Base-by-base conservation (phyloP, 805 yeast species). In the Lachancea thermotolerans region DNA sequence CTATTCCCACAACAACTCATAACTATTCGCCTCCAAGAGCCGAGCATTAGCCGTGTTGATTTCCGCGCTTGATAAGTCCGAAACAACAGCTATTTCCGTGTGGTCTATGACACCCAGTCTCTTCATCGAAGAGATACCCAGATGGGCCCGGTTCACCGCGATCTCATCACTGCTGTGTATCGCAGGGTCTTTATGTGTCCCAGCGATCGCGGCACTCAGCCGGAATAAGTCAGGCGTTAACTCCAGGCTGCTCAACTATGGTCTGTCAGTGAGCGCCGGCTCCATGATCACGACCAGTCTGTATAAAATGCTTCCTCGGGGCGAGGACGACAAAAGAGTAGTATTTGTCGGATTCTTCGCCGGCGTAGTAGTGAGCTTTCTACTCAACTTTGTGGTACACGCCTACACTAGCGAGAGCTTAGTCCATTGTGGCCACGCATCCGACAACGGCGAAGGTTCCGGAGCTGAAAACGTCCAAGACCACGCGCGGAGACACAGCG, bases 231-330 rank as follows among this genome's bases (percentile, higher is more conserved):
- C 52, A 14, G 39, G 46, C 14, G 50, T 49, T 12, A 59, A 83
- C 58, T 77, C 82, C 32, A 63, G 67, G 11, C 81, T 90, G 58
- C 72, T 91, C 49, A 80, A 85, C 34, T 80, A 80, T 30, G 83
- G 95, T 2, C 72, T 91, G 27, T 77, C 93, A 0, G 65, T 90
- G 41, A 80, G 90, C 51, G 72, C 91, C 0, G 98, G 99, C 0
- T 86, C 95, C 21, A 72, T 91, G 62, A 47, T 82, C 1, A 78
- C 89, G 56, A 88, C 97, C 0, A 77, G 96, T 0, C 65, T 91
- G 41, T 84, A 78, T 66, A 76, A 81, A 49, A 69, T 91, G 41
- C 65, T 90, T n/a, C 96, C 97, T 0, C 75, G 86, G 3, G 49
- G 59, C 30, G 48, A 46, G 42, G 51, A 68, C 7, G 71, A 71